Evolutionary conservation across 2,329 filamentous ascomycete genomes (phyloP).

Genomic region (Colletotrichum camelliae): DNA sequence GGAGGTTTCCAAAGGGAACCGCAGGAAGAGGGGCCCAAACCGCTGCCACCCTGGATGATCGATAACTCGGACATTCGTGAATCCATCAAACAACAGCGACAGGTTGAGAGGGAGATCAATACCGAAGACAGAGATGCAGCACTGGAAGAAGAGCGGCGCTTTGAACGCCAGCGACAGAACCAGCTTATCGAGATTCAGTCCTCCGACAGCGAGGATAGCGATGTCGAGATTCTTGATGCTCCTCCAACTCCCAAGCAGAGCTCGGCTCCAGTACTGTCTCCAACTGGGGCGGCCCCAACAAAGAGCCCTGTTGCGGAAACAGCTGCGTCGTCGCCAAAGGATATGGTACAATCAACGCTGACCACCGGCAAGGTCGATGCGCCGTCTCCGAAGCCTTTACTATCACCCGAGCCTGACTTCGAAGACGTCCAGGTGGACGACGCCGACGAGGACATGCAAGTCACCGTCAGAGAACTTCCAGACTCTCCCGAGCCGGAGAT

Average conservation of each 20-base stretch:
- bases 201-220: slow-evolving; percentile 62
- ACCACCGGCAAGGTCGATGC: neutral
- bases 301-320: neutral
- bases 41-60: slow-evolving; percentile 78
- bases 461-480: slow-evolving; percentile 26
- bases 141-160: slow-evolving; percentile 57
- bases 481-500: slow-evolving; percentile 17
- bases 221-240: slow-evolving; percentile 62
- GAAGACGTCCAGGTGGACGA: slow-evolving; percentile 38
- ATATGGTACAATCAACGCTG: neutral
- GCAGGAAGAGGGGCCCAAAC: slow-evolving; percentile 52
- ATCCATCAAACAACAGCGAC: slow-evolving; percentile 63
- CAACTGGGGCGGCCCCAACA: slow-evolving; percentile 14
- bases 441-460: slow-evolving; percentile 35
- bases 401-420: slow-evolving; percentile 34
- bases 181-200: slow-evolving; percentile 68
- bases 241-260: slow-evolving; percentile 37
- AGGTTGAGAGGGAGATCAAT: slow-evolving; percentile 63
- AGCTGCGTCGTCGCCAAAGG: neutral
- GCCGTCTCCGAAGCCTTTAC: neutral
- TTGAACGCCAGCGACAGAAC: slow-evolving; percentile 46
- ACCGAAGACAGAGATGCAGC: slow-evolving; percentile 66
- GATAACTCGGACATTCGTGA: slow-evolving; percentile 71
- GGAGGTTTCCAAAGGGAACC: slow-evolving; percentile 69
- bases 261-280: neutral